Base-by-base conservation (phyloP, 257 asterid species). In the Solanum appendiculatum region DNA sequence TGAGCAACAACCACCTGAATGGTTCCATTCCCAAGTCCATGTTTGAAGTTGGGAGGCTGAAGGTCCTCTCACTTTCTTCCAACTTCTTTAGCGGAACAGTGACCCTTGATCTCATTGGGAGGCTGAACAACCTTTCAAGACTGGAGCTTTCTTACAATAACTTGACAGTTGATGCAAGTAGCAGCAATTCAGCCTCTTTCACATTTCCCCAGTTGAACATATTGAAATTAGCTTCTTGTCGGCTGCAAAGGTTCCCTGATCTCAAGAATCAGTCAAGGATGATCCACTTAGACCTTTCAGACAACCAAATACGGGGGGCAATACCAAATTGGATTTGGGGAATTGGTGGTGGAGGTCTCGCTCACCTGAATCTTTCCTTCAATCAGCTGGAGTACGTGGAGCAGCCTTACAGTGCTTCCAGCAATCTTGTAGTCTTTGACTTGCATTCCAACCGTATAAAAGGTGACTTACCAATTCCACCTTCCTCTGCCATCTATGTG, bases 301-400 rank as follows among this genome's bases (percentile, higher is more conserved):
- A 36, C 73, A 92, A 92, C 78, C 44, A 42, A 75, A 88, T 94
- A 7, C 5, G 0, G 18, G 97, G 95, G n/a, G 87, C 90, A 84
- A 78, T 93, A 36, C 95, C 96, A 13, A 91, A 87, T 42, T 94
- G 96, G 98, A 89, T 94, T 51, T 93, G 98, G 96, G 48, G 56
- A 34, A 54, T 91, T 9, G 91, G 89, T 56, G 37, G 9, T 64
- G 90, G 91, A 87, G 0, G 1, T 2, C 90, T 89, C 3, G 0
- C 0, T 21, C 78, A 89, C 83, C 75, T 94, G 86, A 93, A 94
- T 89, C 91, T 93, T 56, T 94, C 96, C 4, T 3, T 0, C 31
- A 94, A 94, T 82, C 83, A 7, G n/a, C 63, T 94, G 18, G 89
- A 23, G 7, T 87, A 25, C 87, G 31, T 85, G 64, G 92, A 93